Percentiles rank a stretch among this genome's conserved stretches.
Conservation (phyloP, 179 eudicot species). For the Actinidia polygama region DNA sequence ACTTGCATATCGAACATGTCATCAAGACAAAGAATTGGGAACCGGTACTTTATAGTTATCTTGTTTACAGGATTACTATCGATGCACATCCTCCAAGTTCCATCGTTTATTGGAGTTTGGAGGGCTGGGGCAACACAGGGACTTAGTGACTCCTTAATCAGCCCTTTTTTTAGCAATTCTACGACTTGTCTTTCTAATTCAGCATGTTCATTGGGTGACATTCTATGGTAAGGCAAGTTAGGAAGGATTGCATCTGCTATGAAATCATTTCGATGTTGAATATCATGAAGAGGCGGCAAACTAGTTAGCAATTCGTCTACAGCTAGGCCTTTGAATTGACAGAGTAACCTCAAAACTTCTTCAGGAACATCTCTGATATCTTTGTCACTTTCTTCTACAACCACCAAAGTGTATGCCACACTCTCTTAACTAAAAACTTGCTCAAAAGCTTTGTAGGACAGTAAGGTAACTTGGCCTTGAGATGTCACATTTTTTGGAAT, state of each 20-base stretch:
- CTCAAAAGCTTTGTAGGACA: not conserved
- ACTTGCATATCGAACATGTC: not conserved
- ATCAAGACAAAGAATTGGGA: not conserved
- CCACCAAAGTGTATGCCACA: not conserved
- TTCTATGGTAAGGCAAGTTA: not conserved
- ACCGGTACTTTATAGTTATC: not conserved
- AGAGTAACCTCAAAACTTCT: not conserved
- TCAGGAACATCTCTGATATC: not conserved
- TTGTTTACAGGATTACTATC: not conserved
- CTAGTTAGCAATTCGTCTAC: not conserved
- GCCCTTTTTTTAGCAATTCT: not conserved
- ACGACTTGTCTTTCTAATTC: not conserved
- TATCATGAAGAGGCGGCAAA: not conserved
- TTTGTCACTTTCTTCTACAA: not conserved
- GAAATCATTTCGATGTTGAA: not conserved
- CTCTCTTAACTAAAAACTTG: not conserved
- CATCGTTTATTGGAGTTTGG: not conserved
- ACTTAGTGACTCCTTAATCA: not conserved
- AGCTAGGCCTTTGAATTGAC: not conserved
- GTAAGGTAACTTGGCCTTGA: not conserved
- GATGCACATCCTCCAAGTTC: not conserved
- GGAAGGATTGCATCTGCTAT: not conserved
- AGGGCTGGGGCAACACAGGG: not conserved
- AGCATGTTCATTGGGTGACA: not conserved
- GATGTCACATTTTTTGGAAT: not conserved